Evolutionary conservation across 2,329 filamentous ascomycete genomes (phyloP).

Genomic region (Cercospora brassicicola): DNA sequence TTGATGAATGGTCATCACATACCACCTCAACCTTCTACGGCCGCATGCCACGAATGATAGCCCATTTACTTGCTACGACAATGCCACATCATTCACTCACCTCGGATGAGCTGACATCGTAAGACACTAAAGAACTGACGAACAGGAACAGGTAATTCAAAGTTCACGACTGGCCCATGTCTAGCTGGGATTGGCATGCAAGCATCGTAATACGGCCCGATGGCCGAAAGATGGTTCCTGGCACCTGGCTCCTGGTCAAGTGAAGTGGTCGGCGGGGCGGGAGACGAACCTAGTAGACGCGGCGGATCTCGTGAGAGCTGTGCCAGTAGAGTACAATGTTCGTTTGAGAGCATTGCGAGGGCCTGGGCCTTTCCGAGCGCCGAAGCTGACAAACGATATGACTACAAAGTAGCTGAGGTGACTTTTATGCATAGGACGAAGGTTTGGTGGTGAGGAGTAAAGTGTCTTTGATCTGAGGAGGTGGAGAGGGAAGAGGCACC

Average conservation of each 20-base stretch:
- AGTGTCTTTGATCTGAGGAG: background rate
- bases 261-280: slow-evolving; percentile 1
- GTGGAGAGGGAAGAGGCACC: background rate
- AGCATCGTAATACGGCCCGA: background rate
- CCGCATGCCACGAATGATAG: background rate
- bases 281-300: background rate
- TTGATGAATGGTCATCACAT: background rate
- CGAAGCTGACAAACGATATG: background rate
- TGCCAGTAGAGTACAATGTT: background rate
- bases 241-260: background rate
- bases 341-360: background rate
- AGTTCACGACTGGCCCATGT: background rate
- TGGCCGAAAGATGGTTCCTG: background rate
- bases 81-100: background rate
- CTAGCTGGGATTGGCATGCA: background rate
- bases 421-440: background rate
- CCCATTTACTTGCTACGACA: background rate
- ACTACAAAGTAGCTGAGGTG: background rate
- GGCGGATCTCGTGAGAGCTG: background rate
- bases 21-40: background rate
- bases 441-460: background rate
- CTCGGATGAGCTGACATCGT: background rate
- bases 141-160: slow-evolving; percentile 1
- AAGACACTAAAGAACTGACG: background rate
- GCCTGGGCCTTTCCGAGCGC: background rate